Evolutionary conservation across 2,329 filamentous ascomycete genomes (phyloP).

Genomic region (Colletotrichum godetiae): DNA sequence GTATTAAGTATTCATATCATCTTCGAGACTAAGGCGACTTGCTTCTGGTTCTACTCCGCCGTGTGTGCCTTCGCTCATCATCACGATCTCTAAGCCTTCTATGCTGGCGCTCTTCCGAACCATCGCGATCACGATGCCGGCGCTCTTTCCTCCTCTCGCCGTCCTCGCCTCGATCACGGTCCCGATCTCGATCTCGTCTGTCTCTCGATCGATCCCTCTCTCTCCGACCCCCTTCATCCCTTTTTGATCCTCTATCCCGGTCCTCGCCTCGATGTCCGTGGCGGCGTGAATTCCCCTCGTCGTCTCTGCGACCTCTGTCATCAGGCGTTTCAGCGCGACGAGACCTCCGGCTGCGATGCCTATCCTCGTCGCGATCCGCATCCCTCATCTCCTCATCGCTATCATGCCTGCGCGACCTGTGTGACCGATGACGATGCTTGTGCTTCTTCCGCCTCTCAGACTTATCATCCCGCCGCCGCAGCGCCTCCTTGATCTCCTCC

Average conservation of each 20-base stretch:
- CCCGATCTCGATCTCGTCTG: slow-evolving; percentile 38
- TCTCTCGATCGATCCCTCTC: slow-evolving; percentile 39
- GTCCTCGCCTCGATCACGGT: slow-evolving; percentile 38
- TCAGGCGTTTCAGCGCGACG: slow-evolving; percentile 50
- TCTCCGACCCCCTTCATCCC: slow-evolving; percentile 41
- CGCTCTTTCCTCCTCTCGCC: slow-evolving; percentile 39
- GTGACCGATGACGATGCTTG: slow-evolving; percentile 58
- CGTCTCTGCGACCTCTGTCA: slow-evolving; percentile 39
- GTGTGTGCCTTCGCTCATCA: slow-evolving; percentile 32
- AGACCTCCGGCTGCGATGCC: slow-evolving; percentile 44
- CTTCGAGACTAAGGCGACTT: slow-evolving; percentile 23
- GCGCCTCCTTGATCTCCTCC: slow-evolving; percentile 82
- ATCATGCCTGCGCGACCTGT: slow-evolving; percentile 50
- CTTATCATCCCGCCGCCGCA: slow-evolving; percentile 61
- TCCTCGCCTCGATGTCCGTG: slow-evolving; percentile 42
- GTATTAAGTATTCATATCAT: slow-evolving; percentile 8
- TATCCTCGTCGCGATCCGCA: slow-evolving; percentile 44
- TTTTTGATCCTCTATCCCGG: slow-evolving; percentile 44
- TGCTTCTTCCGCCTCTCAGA: slow-evolving; percentile 62
- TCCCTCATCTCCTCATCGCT: slow-evolving; percentile 42
- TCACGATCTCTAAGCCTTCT: slow-evolving; percentile 37
- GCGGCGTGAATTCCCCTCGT: slow-evolving; percentile 40
- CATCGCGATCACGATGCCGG: slow-evolving; percentile 43
- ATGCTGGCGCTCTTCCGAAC: slow-evolving; percentile 40
- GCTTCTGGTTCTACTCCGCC: slow-evolving; percentile 36